phyloP scores from a whole-genome alignment of 768 basidiomycete species.

The Mycena pura region DNA sequence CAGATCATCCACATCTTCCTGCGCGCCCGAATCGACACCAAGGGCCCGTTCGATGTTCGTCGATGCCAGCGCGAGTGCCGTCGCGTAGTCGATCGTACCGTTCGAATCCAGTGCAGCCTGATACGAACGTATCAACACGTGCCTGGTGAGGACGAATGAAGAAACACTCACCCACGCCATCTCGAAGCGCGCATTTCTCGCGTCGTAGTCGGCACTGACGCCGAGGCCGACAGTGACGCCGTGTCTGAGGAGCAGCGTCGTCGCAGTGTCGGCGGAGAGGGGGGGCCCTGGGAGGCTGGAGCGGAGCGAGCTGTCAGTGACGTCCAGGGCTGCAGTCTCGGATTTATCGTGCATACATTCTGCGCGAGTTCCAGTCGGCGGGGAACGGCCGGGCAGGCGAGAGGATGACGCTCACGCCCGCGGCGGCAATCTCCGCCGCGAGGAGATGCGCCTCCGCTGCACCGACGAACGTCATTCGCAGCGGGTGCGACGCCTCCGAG shows the following conservation, averaged over 20 bases:
- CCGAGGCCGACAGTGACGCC: slow-evolving; percentile 79
- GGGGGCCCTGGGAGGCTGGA: slow-evolving; percentile 76
- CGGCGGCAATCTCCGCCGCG: slow-evolving; percentile 64
- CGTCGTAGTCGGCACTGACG: slow-evolving; percentile 68
- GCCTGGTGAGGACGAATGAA: slow-evolving; percentile 41
- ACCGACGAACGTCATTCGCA: slow-evolving; percentile 61
- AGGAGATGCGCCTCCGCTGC: slow-evolving; percentile 69
- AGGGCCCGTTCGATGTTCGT: slow-evolving; percentile 49
- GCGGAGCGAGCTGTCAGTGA: no score
- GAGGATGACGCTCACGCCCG: slow-evolving; percentile 76
- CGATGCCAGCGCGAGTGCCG: slow-evolving; percentile 48
- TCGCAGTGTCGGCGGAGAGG: slow-evolving; percentile 58
- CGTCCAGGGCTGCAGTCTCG: no score
- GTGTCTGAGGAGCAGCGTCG: slow-evolving; percentile 67
- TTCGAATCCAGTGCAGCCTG: slow-evolving; percentile 41
- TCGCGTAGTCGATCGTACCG: slow-evolving; percentile 44
- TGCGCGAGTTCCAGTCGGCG: slow-evolving; percentile 63
- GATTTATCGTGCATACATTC: no score
- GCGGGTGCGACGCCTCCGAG: slow-evolving; percentile 32
- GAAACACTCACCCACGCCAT: slow-evolving; percentile 69
- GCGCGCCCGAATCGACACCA: slow-evolving; percentile 33
- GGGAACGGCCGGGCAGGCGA: slow-evolving; percentile 70
- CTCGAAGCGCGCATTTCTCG: slow-evolving; percentile 81
- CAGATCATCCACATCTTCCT: slow-evolving; percentile 38
- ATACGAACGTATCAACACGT: slow-evolving; percentile 52